Evolutionary conservation across 176 grass and related monocot genomes (phyloP), one percentile per base, ranked within the genome.

Genomic region (Ananas comosus): DNA sequence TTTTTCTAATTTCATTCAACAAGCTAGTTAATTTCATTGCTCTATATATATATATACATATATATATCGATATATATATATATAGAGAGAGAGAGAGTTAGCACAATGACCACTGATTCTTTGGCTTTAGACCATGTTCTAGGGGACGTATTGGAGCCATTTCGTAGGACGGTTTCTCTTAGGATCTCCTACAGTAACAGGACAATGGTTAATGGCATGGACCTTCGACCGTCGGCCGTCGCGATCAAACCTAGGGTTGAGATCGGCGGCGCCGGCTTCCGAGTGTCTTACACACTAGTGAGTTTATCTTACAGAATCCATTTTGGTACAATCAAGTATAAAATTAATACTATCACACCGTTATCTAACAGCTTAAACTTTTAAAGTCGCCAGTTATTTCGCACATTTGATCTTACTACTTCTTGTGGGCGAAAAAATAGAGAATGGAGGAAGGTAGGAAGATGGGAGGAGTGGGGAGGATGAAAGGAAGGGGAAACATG

Each of bases 71-170:
- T 33, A 33, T 33, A 4, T 33, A 42, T 42, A 42, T 42, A 42
- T 42, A 42, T 17, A n/a, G n/a, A n/a, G n/a, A n/a, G n/a, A n/a
- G n/a, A n/a, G n/a, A 21, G 1, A 27, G 1, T 9, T 61, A 16
- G 17, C 56, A 61, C 17, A 73, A 96, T 96, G 91, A 66, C 91
- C 13, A 79, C 65, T 12, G 92, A 89, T 67, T 81, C 88, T 17
- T 78, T 96, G 80, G 72, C 72, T 29, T 79, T 87, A 10, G 71
- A 79, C 50, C 42, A 70, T 58, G 76, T 91, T 1, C 69, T 91
- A n/a, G 85, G 92, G 48, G 92, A 96, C 51, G 88, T 92, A 2
- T 5, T 91, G 70, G 88, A 96, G 51, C 86, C 83, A 59, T 96
- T 96, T 77, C 51, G 24, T n/a, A 68, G 18, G 63, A 73, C 86